Conservation (phyloP, 1,284 basidiomycete species). For the Pascua guehoae region DNA sequence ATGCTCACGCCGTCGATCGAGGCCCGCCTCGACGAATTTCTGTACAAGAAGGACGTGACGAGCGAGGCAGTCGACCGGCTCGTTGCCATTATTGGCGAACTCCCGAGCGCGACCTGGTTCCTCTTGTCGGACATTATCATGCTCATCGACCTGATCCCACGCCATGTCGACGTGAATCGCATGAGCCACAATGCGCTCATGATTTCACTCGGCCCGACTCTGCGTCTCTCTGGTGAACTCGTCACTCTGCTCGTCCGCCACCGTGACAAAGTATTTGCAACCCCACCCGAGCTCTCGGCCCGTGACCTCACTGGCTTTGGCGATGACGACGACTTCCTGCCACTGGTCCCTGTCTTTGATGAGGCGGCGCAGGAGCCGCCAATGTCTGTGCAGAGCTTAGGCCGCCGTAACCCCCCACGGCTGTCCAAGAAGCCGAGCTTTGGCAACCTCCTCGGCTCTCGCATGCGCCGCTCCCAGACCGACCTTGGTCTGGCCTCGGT, state of each 20-base stretch:
- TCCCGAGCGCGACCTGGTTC: conserved; percentile 48
- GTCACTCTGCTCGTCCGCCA: conserved; percentile 34
- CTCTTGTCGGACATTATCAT: conserved; percentile 46
- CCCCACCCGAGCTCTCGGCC: conserved; percentile 29
- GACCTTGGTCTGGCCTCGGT: background rate
- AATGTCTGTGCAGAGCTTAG: too few species aligned
- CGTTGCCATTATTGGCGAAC: conserved; percentile 22
- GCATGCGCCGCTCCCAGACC: conserved; percentile 20
- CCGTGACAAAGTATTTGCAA: conserved; percentile 30
- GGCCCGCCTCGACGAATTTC: conserved; percentile 65
- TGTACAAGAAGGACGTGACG: conserved; percentile 4
- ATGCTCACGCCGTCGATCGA: conserved; percentile 67
- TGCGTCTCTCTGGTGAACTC: conserved; percentile 37
- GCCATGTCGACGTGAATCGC: conserved; percentile 32
- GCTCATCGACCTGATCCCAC: conserved; percentile 42
- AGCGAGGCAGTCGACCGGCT: conserved; percentile 24
- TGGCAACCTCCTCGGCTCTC: conserved; percentile 21
- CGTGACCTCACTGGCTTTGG: conserved; percentile 40
- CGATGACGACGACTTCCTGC: conserved; percentile 10
- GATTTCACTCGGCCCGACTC: conserved; percentile 43
- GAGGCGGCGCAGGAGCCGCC: too few species aligned
- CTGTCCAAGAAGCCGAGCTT: conserved; percentile 30
- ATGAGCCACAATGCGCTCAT: conserved; percentile 46
- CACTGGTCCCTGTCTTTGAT: too few species aligned
- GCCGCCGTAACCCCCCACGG: conserved; percentile 1